Evolutionary conservation across 768 basidiomycete species (phyloP), one percentile per base, ranked within the genome.

Genomic region (Pleurotus pulmonarius): DNA sequence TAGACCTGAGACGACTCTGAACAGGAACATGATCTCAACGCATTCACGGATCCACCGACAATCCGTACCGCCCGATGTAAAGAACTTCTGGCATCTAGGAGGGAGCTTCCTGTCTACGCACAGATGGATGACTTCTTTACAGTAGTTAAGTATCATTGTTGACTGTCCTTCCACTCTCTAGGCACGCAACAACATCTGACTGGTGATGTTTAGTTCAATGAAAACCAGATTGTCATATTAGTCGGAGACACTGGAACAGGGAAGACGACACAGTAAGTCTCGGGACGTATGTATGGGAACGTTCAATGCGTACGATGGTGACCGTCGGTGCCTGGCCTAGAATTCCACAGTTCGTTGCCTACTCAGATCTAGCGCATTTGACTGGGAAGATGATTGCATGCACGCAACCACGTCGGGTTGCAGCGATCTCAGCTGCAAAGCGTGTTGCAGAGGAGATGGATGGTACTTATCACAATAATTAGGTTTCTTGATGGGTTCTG

Each of bases 381-480:
- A 88, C 83, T 68, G 87, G 91, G 34, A 96, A 94, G 69, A 73
- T 97, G 64, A 87, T 98, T 4, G 95, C 95, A 0, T 98, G 96
- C 65, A 98, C 96, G 2, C 96, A 98, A 67, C 95, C 96, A 0
- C 81, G 96, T 63, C 83, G 96, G 74, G 94, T 98, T 3, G 94
- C 96, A 6, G 94, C 95, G 8, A 97, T 96, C 92, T 92, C 90
- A 16, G 96, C 97, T 2, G 96, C 96, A 18, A 95, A 96, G 70
- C 94, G 96, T 73, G 96, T 98, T 1, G 94, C 95, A 5, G 96
- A 98, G 66, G 96, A 98, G 72, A 94, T 98, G 93, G 96, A 98
- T 68, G 92, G 92, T 92, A 62, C 4, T 11, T 43, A 13, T 2
- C 41, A 18, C 12, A 43, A 15, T 43, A 43, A 7, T 43, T 18